Base-by-base conservation (phyloP, 495 filamentous ascomycete species). In the Xylaria acuta region DNA sequence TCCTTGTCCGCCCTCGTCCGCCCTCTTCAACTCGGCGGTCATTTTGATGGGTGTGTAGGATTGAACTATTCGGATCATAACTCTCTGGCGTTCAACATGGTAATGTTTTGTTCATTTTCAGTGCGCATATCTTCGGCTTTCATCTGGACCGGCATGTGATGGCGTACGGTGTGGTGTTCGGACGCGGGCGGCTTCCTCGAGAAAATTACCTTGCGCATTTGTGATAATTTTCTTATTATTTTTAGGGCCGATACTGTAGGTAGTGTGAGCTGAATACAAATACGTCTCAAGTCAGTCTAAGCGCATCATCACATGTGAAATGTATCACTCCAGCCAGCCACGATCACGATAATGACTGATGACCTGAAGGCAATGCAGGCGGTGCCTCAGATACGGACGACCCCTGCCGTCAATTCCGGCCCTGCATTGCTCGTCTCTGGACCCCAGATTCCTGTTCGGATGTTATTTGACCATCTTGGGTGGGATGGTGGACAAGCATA, bases 291-390 rank as follows among this genome's bases (percentile, higher is more conserved):
- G 32, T 7, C 32, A 32, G 14, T 30, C 25, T 54, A 11, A 16
- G 25, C 25, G 25, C 51, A 54, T 54, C 16, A 30, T 20, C 11
- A 53, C 14, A 7, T 51, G 5, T 8, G 22, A 25, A 53, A 27
- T 14, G 49, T 3, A 51, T 9, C 4, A 51, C 22, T 53, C 14
- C 49, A 53, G 49, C 49, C 8, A 27, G 22, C 56, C 41, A 70
- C 25, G 58, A 45, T 70, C 58, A 63, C 56, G 68, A 70, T 62
- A 34, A 32, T 51, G 45, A 64, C 68, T 32, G 30, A 70, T 58
- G 65, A 68, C 22, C 36, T 68, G 51, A n/a, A 41, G 45, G 27
- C 18, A 67, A 67, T 40, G 38, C 45, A 25, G 45, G n/a, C 34
- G 5, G 11, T 66, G 64, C 27, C 30, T 66, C 43, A 66, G 22